Percentiles rank a stretch among this genome's conserved stretches.
These are phyloP conservation scores for Fusarium sp. DNA, from an alignment of 2,329 filamentous ascomycete genomes.

Conservation along the genomic window DNA sequence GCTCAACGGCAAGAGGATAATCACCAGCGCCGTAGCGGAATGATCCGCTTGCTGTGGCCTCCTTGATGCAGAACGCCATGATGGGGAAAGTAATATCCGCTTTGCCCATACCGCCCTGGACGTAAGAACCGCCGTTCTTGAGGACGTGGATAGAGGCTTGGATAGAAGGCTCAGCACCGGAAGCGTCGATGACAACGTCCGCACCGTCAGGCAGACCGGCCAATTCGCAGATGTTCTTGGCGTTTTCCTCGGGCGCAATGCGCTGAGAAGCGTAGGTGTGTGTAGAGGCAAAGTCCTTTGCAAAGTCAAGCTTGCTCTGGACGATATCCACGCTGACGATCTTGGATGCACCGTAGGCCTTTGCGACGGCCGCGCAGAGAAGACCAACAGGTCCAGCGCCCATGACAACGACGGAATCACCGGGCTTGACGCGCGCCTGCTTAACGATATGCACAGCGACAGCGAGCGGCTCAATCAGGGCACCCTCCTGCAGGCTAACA, in stretches of 20 bases:
- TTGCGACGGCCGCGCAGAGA: slow-evolving; percentile 86
- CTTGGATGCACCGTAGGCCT: slow-evolving; percentile 84
- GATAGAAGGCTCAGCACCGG: slow-evolving; percentile 81
- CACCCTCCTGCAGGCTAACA: slow-evolving; percentile 86
- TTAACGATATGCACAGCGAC: slow-evolving; percentile 87
- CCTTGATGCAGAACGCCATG: slow-evolving; percentile 88
- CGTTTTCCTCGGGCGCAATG: slow-evolving; percentile 76
- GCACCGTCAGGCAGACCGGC: slow-evolving; percentile 74
- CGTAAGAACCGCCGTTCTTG: slow-evolving; percentile 77
- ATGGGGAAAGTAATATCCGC: slow-evolving; percentile 91
- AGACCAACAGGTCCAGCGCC: slow-evolving; percentile 89
- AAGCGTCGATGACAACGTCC: slow-evolving; percentile 84
- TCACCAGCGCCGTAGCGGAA: slow-evolving; percentile 92
- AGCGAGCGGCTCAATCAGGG: slow-evolving; percentile 87
- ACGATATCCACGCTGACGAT: slow-evolving; percentile 92
- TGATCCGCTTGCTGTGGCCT: slow-evolving; percentile 85
- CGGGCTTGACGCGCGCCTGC: slow-evolving; percentile 77
- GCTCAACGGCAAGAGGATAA: slow-evolving; percentile 83
- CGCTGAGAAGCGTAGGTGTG: slow-evolving; percentile 74
- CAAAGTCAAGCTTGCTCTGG: slow-evolving; percentile 81
- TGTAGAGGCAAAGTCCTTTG: slow-evolving; percentile 76
- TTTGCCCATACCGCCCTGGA: slow-evolving; percentile 92
- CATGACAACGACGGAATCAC: slow-evolving; percentile 84
- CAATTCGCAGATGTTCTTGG: slow-evolving; percentile 71
- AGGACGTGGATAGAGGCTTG: slow-evolving; percentile 79